Conservation (phyloP, 257 asterid species). For the Fraxinus quadrangulata region DNA sequence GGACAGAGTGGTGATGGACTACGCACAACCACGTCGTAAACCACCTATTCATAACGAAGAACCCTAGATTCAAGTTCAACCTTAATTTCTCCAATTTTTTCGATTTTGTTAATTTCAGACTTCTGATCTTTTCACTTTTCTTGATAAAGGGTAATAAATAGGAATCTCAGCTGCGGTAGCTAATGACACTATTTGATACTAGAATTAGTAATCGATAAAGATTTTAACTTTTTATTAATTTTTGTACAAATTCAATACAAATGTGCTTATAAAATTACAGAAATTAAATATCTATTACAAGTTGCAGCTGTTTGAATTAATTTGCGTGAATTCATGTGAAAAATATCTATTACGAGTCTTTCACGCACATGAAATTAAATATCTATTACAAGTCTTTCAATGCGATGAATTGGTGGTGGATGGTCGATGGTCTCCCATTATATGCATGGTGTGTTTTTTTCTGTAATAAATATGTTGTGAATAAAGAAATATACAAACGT, state of each 20-base stretch:
- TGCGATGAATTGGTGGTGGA: conserved; percentile 19
- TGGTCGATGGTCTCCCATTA: conserved; percentile 21
- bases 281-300: conserved; percentile 16
- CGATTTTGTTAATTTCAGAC: neutral
- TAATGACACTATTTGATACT: too few species aligned
- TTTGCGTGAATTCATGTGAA: too few species aligned
- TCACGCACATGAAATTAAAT: too few species aligned
- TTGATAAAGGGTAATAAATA: neutral
- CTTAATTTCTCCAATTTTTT: neutral
- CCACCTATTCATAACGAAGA: conserved; percentile 77
- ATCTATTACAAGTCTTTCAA: conserved; percentile 25
- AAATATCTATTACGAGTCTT: too few species aligned
- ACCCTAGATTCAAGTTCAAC: conserved; percentile 33
- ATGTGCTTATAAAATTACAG: neutral
- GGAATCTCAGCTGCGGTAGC: neutral
- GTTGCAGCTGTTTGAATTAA: conserved; percentile 22
- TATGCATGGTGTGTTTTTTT: conserved; percentile 19
- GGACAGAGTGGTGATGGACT: conserved; percentile 64
- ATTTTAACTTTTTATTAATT: neutral
- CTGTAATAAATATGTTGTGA: conserved; percentile 26
- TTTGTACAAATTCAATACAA: neutral
- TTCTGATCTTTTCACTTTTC: neutral
- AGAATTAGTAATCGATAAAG: too few species aligned
- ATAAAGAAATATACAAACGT: conserved; percentile 27
- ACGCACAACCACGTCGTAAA: conserved; percentile 81